Evolutionary conservation across 2,329 filamentous ascomycete genomes (phyloP).

Genomic region (Elsinoe australis): DNA sequence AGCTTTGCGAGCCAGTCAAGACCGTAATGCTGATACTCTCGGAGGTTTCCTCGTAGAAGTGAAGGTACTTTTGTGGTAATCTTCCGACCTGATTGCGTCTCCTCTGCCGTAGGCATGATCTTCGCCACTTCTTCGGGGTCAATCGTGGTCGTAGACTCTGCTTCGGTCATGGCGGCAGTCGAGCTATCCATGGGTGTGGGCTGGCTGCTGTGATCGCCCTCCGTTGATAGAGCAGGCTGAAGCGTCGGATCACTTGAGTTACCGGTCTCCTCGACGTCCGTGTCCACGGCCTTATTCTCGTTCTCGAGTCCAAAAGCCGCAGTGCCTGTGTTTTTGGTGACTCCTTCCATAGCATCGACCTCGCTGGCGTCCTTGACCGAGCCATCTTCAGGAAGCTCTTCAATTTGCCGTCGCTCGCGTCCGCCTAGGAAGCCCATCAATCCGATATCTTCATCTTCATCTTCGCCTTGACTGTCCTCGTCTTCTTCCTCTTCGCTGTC

Average conservation of each 20-base stretch:
- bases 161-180: constrained; percentile 19
- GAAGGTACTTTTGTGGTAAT: constrained; percentile 51
- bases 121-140: constrained; percentile 19
- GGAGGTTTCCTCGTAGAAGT: constrained; percentile 72
- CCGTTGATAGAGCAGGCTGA: constrained; percentile 18
- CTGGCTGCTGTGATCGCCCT: constrained; percentile 20
- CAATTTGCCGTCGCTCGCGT: constrained; percentile 22
- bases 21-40: constrained; percentile 96
- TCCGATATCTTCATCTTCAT: constrained; percentile 19
- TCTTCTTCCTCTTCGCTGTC: constrained; percentile 27
- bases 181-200: constrained; percentile 20
- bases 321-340: neutral
- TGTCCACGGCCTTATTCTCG: too few relatives aligned
- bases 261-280: too few relatives aligned
- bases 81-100: constrained; percentile 21
- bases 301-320: too few relatives aligned
- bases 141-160: constrained; percentile 21
- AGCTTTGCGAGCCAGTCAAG: constrained; percentile 92
- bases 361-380: constrained; percentile 27
- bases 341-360: constrained; percentile 26
- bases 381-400: constrained; percentile 21
- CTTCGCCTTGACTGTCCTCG: constrained; percentile 22
- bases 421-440: constrained; percentile 26
- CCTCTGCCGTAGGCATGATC: constrained; percentile 17
- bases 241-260: constrained; percentile 17